Percentiles rank a stretch among this genome's conserved stretches.
Conservation (phyloP, 129 eudicot species). For the Pulicaria dysenterica region DNA sequence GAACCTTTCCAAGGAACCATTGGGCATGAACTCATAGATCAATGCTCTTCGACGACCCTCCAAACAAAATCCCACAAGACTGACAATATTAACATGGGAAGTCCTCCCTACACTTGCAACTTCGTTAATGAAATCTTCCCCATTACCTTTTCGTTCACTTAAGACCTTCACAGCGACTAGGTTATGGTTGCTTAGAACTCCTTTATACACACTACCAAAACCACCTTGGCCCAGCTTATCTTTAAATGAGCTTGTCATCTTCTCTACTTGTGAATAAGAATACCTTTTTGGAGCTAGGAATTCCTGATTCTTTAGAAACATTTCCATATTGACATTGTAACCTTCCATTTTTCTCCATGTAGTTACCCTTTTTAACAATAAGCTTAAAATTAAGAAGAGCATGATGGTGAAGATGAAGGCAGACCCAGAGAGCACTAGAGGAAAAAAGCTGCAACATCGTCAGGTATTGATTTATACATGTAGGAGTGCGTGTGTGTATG, state of each 20-base stretch:
- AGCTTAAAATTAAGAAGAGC: neutral
- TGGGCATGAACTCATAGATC: slow-evolving; percentile 38
- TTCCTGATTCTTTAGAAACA: slow-evolving; percentile 29
- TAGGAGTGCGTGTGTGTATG: no score
- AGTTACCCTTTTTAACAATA: neutral
- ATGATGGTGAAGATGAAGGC: slow-evolving; percentile 10
- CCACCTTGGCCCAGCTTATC: slow-evolving; percentile 52
- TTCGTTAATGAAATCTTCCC: slow-evolving; percentile 43
- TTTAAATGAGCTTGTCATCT: slow-evolving; percentile 41
- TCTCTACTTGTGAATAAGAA: slow-evolving; percentile 37
- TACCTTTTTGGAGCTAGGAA: slow-evolving; percentile 43
- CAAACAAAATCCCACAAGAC: slow-evolving; percentile 34
- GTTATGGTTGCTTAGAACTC: slow-evolving; percentile 29
- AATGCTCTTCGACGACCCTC: slow-evolving; percentile 32
- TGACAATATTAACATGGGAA: slow-evolving; percentile 33
- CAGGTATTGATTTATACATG: neutral
- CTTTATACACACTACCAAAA: slow-evolving; percentile 48
- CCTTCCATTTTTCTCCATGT: neutral
- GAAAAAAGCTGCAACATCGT: slow-evolving; percentile 4
- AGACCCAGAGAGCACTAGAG: slow-evolving; percentile 39
- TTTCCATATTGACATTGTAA: slow-evolving; percentile 29
- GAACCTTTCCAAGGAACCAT: slow-evolving; percentile 40
- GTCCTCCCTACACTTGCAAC: slow-evolving; percentile 38
- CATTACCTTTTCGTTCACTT: slow-evolving; percentile 27
- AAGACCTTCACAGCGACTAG: slow-evolving; percentile 33